Evolutionary conservation across 2,329 filamentous ascomycete genomes (phyloP).

Genomic region (Diaporthe vaccinii): DNA sequence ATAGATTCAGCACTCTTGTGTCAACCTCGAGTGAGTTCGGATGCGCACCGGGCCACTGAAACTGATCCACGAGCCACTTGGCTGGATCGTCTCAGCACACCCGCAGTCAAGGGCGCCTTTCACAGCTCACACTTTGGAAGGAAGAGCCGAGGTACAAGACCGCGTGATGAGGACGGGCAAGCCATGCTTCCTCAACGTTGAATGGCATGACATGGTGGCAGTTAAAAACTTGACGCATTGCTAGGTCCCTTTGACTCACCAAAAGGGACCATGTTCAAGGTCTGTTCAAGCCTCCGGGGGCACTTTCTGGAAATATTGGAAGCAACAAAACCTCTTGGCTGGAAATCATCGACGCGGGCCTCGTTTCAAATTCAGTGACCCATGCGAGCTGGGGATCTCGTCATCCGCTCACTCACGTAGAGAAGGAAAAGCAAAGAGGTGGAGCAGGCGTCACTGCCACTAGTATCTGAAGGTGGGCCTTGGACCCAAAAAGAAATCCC

Average conservation of each 20-base stretch:
- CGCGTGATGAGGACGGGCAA: neutral
- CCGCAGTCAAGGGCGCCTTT: neutral
- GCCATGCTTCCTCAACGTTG: neutral
- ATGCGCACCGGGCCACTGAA: neutral
- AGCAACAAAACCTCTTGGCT: conserved; percentile 20
- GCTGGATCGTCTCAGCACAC: neutral
- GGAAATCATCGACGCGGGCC: conserved; percentile 10
- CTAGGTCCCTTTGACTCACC: too few species aligned
- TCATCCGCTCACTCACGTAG: neutral
- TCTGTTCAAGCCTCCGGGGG: neutral
- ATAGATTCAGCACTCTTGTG: neutral
- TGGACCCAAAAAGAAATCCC: conserved; percentile 1
- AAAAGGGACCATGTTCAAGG: too few species aligned
- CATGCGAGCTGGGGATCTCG: neutral
- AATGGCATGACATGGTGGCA: neutral
- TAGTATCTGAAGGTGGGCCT: neutral
- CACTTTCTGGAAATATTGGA: conserved; percentile 10
- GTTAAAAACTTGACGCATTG: neutral
- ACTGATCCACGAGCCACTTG: neutral
- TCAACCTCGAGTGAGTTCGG: neutral
- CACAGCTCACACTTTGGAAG: neutral
- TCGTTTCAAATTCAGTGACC: conserved; percentile 18
- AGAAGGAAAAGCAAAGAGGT: conserved; percentile 11
- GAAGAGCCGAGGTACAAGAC: conserved; percentile 8
- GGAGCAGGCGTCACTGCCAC: conserved; percentile 1